Evolutionary conservation across 176 grass and related monocot species (phyloP), one percentile per base, ranked within the genome.

Genomic region (Guadua angustifolia): DNA sequence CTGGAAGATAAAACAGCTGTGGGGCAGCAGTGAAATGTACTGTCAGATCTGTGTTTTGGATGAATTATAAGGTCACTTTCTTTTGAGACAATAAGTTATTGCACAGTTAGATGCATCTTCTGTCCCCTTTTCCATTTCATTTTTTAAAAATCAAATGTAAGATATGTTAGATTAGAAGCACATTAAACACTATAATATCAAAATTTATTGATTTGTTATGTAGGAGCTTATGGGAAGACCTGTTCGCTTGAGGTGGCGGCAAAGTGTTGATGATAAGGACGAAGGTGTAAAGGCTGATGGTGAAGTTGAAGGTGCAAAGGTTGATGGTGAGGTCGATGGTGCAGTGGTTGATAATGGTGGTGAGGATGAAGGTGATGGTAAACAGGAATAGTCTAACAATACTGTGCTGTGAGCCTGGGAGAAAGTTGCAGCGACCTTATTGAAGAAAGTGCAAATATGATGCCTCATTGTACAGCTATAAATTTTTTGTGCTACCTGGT

Each of bases 211-310:
- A 44, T 78, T 21, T 38, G 74, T 87, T 73, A 81, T 84, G 49
- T 76, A 97, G 95, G 95, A 97, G 77, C 87, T 97, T 79, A 75
- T 97, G 95, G 95, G 81, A 56, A 92, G 95, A 69, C 82, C 92
- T 65, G 62, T 93, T 84, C 88, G 35, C 25, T 62, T 97, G 83
- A 91, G 66, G 86, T 89, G 93, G 69, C 74, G 87, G 59, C 71
- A 87, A 62, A 80, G 17, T 29, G 72, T 13, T 44, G 88, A 87
- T 82, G 85, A 87, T 63, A 82, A 83, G 50, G 73, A 74, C 74
- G 88, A 87, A 68, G 88, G 5, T 69, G 79, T 72, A 70, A 72
- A 87, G 36, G 66, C 77, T 56, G 78, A 91, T 45, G 38, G 32
- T 79, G 71, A 75, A 85, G 36, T 79, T 58, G 44, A 93, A 57